Evolutionary conservation across 768 basidiomycete genomes (phyloP).

Genomic region (Amanita jacksonii): DNA sequence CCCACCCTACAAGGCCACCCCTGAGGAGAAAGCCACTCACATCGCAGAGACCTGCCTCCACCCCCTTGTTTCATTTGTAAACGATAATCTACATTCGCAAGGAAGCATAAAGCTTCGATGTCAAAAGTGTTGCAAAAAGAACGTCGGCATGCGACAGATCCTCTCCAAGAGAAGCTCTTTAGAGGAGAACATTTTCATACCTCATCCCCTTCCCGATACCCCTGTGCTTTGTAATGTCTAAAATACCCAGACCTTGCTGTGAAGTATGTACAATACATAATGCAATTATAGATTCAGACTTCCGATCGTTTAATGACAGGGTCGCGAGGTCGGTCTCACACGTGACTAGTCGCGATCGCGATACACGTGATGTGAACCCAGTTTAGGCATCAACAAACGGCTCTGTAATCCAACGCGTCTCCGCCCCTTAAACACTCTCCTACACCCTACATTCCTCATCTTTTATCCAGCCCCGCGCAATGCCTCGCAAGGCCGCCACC

Average conservation of each 20-base stretch:
- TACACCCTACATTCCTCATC: slow-evolving; percentile 13
- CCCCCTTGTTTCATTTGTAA: no score
- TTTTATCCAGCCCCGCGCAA: slow-evolving; percentile 10
- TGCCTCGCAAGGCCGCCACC: slow-evolving; percentile 65
- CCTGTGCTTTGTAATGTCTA: no score
- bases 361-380: slow-evolving; percentile 18
- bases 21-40: slow-evolving; percentile 1
- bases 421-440: slow-evolving; percentile 3
- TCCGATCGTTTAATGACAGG: background rate
- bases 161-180: no score
- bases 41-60: background rate
- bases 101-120: no score
- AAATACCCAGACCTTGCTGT: no score
- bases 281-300: background rate
- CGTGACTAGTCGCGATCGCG: slow-evolving; percentile 15
- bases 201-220: no score
- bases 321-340: background rate
- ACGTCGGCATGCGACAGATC: no score
- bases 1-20: background rate
- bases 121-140: no score
- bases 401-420: slow-evolving; percentile 19
- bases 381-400: slow-evolving; percentile 15
- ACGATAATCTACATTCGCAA: no score
- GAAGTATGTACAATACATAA: background rate
- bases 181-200: no score